Evolutionary conservation across 768 basidiomycete species (phyloP).

Genomic region (Amanita rubescens): DNA sequence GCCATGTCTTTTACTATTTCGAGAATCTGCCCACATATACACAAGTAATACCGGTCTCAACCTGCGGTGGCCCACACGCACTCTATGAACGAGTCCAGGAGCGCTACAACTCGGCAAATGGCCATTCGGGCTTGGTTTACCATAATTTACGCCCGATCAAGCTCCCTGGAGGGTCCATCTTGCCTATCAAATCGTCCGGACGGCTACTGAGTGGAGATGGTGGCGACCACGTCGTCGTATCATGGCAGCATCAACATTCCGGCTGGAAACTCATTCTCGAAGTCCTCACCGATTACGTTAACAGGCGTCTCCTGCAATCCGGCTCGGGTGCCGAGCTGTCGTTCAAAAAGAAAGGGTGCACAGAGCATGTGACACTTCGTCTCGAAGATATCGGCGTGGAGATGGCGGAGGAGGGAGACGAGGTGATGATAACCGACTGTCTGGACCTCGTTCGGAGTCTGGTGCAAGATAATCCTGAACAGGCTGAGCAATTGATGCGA

Average conservation of each 20-base stretch:
- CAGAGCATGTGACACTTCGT: constrained; percentile 35
- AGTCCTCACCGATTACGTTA: constrained; percentile 69
- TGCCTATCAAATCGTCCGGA: constrained; percentile 62
- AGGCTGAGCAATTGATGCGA: constrained; percentile 60
- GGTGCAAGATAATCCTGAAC: constrained; percentile 59
- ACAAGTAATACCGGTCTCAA: constrained; percentile 56
- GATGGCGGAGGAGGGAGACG: constrained; percentile 51
- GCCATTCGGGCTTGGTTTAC: constrained; percentile 48
- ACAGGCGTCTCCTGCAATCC: constrained; percentile 41
- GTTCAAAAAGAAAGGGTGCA: constrained; percentile 37
- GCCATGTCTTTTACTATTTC: constrained; percentile 73
- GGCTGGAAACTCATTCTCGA: constrained; percentile 87
- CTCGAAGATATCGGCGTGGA: constrained; percentile 73
- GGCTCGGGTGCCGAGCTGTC: constrained; percentile 39
- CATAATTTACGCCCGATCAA: constrained; percentile 58
- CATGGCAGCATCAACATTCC: constrained; percentile 77
- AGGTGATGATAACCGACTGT: constrained; percentile 59
- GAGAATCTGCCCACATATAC: constrained; percentile 66
- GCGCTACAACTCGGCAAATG: constrained; percentile 44
- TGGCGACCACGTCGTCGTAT: constrained; percentile 60
- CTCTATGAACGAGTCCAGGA: constrained; percentile 64
- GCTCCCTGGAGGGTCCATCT: constrained; percentile 67
- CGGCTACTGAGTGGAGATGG: constrained; percentile 66
- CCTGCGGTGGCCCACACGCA: constrained; percentile 61
- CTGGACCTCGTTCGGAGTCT: constrained; percentile 76